Evolutionary conservation across 306 rosid species (phyloP).

Genomic region (Acacia melanoxylon): DNA sequence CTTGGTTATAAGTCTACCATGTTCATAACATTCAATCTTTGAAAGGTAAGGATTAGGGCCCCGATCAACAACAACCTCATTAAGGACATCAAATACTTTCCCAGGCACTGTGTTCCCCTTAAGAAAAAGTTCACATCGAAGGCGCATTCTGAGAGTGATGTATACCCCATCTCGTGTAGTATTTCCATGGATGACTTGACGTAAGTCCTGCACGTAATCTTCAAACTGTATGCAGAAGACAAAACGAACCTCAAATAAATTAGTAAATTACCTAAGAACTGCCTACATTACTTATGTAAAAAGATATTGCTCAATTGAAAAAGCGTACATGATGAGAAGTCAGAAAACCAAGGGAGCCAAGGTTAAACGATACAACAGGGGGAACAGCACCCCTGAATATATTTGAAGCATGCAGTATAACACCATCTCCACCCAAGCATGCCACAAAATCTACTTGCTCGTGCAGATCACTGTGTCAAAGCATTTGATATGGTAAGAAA

Average conservation of each 20-base stretch:
- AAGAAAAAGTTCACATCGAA: slow-evolving; percentile 85
- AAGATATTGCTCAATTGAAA: slow-evolving; percentile 26
- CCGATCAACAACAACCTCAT: slow-evolving; percentile 93
- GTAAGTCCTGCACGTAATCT: slow-evolving; percentile 68
- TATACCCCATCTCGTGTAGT: slow-evolving; percentile 90
- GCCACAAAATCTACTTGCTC: slow-evolving; percentile 98
- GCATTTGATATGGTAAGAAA: slow-evolving; percentile 35
- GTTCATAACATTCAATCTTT: slow-evolving; percentile 93
- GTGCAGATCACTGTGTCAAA: slow-evolving; percentile 75
- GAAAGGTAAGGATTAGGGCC: slow-evolving; percentile 99
- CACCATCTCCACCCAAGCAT: slow-evolving; percentile 99
- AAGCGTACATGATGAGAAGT: slow-evolving; percentile 84
- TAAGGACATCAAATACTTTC: slow-evolving; percentile 84
- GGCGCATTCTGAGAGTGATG: slow-evolving; percentile 98
- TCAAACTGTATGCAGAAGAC: slow-evolving; percentile 63
- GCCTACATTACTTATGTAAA: background rate
- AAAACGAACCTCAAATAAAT: slow-evolving; percentile 34
- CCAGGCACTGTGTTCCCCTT: slow-evolving; percentile 86
- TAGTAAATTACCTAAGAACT: slow-evolving; percentile 9
- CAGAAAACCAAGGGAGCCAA: slow-evolving; percentile 98
- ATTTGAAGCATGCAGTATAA: slow-evolving; percentile 95
- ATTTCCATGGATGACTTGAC: slow-evolving; percentile 91
- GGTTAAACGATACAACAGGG: slow-evolving; percentile 94
- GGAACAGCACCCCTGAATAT: slow-evolving; percentile 89
- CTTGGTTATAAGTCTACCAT: slow-evolving; percentile 92